Evolutionary conservation across 2,329 filamentous ascomycete species (phyloP).

Genomic region (Colletotrichum sp.): DNA sequence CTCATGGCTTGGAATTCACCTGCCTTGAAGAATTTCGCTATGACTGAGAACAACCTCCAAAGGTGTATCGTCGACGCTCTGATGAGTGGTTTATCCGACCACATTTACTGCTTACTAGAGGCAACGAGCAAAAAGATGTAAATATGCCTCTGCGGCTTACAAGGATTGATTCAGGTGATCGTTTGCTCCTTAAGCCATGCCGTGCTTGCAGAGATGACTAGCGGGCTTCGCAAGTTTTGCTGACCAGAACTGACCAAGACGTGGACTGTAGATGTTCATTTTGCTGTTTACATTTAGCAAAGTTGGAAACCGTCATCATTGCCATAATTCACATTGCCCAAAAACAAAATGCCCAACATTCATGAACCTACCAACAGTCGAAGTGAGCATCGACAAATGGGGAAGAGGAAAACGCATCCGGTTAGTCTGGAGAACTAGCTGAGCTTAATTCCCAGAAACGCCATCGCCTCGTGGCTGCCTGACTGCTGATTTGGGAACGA

Average conservation of each 20-base stretch:
- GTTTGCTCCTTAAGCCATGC: neutral
- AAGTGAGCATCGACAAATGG: neutral
- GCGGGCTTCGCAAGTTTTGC: neutral
- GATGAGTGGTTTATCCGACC: neutral
- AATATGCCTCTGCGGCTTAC: neutral
- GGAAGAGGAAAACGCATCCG: neutral
- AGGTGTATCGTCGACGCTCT: neutral
- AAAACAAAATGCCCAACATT: neutral
- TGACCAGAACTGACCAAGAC: neutral
- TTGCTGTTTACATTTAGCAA: rapidly evolving
- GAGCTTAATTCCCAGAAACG: neutral
- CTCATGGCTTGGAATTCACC: rapidly evolving
- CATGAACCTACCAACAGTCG: rapidly evolving
- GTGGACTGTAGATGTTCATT: neutral
- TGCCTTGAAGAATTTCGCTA: neutral
- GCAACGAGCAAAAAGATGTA: neutral
- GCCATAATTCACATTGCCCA: rapidly evolving
- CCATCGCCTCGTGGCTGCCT: neutral
- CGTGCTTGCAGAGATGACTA: rapidly evolving
- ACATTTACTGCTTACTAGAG: neutral
- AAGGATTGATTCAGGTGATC: neutral
- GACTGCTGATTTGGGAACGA: neutral
- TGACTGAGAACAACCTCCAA: neutral
- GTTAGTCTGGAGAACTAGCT: neutral
- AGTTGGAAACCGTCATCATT: neutral